A percentile compares a stretch with the other conserved stretches of the same genome.
Conservation (phyloP, 768 basidiomycete genomes). For the Coprinellus micaceus region DNA sequence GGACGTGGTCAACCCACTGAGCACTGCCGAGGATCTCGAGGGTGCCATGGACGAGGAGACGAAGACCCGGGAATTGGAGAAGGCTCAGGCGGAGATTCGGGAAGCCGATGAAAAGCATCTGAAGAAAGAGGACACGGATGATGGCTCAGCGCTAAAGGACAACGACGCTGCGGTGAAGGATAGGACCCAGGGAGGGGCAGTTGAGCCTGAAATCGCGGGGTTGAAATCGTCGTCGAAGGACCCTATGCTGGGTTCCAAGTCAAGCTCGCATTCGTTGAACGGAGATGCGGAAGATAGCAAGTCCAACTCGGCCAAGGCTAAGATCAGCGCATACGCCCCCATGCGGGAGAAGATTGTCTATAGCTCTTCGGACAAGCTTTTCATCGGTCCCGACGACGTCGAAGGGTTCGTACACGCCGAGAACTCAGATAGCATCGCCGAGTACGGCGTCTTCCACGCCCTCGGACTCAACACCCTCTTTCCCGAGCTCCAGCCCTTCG, state of each 20-base stretch:
- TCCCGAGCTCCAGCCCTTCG: slow-evolving; percentile 72
- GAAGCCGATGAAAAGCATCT: neutral
- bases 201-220: slow-evolving; percentile 20
- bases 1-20: slow-evolving; percentile 57
- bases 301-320: slow-evolving; percentile 35
- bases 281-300: slow-evolving; percentile 31
- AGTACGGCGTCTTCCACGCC: slow-evolving; percentile 28
- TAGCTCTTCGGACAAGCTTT: slow-evolving; percentile 51
- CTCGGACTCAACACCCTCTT: slow-evolving; percentile 68
- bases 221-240: slow-evolving; percentile 57
- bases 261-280: slow-evolving; percentile 37
- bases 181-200: neutral
- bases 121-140: slow-evolving; percentile 34
- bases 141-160: slow-evolving; percentile 31
- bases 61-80: neutral
- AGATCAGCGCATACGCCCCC: slow-evolving; percentile 47
- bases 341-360: slow-evolving; percentile 63
- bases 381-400: slow-evolving; percentile 44
- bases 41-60: slow-evolving; percentile 48
- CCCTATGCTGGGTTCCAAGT: slow-evolving; percentile 46
- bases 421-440: slow-evolving; percentile 15
- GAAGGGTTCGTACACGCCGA: slow-evolving; percentile 15
- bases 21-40: slow-evolving; percentile 49
- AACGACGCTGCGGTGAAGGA: neutral
- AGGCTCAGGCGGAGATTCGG: neutral